phyloP scores from a whole-genome alignment of 1,284 basidiomycete species.

The Chiua sp. region DNA sequence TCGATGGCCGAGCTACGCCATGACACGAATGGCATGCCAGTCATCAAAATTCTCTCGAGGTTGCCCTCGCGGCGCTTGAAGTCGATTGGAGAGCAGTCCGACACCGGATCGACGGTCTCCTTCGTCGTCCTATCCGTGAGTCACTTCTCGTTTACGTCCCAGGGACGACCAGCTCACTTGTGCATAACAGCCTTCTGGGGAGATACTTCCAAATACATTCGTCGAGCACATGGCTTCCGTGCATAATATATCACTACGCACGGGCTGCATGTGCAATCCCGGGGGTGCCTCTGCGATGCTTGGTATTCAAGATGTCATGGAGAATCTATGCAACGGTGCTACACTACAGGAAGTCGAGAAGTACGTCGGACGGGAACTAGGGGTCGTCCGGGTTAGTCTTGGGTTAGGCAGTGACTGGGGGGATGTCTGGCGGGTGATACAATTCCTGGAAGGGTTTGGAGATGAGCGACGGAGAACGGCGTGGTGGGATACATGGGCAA shows the following conservation, averaged over 20 bases:
- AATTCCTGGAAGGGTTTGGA: constrained; percentile 58
- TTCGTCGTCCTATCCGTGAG: constrained; percentile 69
- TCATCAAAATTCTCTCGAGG: constrained; percentile 69
- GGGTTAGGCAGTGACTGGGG: constrained; percentile 77
- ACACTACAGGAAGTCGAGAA: constrained; percentile 67
- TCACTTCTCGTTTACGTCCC: constrained; percentile 13
- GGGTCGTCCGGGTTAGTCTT: constrained; percentile 76
- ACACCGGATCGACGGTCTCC: constrained; percentile 68
- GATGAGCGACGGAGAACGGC: constrained; percentile 45
- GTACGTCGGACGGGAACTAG: constrained; percentile 67
- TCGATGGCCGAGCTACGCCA: constrained; percentile 63
- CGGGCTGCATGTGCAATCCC: constrained; percentile 87
- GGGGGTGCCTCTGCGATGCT: constrained; percentile 76
- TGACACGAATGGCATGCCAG: constrained; percentile 58
- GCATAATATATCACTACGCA: constrained; percentile 72
- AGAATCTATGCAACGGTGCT: constrained; percentile 59
- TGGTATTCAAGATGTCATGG: constrained; percentile 71
- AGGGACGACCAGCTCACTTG: not conserved
- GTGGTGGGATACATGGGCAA: constrained; percentile 47
- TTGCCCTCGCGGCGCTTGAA: constrained; percentile 57
- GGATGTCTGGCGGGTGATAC: constrained; percentile 72
- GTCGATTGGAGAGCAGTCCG: constrained; percentile 66
- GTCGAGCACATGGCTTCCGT: constrained; percentile 70
- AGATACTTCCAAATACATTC: constrained; percentile 71
- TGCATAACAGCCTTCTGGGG: constrained; percentile 60